A percentile compares a stretch with the other conserved stretches of the same genome.
phyloP scores from a whole-genome alignment of 257 asterid species.

The Nyctanthes arbortristis region DNA sequence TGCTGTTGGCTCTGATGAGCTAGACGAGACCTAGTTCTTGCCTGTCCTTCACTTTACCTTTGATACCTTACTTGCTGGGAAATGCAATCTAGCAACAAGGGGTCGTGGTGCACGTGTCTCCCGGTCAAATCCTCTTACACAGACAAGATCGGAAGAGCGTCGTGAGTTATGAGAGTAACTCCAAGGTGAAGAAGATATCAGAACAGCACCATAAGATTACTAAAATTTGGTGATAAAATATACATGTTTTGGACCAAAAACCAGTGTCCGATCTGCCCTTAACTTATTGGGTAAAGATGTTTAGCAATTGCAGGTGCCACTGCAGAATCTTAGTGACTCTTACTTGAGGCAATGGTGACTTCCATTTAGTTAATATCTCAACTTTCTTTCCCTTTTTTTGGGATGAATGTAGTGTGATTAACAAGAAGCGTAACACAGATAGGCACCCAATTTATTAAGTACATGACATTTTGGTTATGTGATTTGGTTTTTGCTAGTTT shows the following conservation, averaged over 20 bases:
- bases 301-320: no score
- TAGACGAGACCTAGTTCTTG: constrained; percentile 34
- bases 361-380: constrained; percentile 2
- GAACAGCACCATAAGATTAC: not conserved
- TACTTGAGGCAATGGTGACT: not conserved
- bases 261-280: not conserved
- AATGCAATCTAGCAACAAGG: constrained; percentile 36
- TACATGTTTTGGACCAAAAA: not conserved
- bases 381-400: not conserved
- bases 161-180: not conserved
- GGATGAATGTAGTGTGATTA: no score
- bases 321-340: not conserved
- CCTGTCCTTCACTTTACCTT: constrained; percentile 35
- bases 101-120: constrained; percentile 40
- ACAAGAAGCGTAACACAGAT: no score
- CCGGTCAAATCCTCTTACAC: constrained; percentile 43
- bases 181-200: not conserved
- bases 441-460: no score
- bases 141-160: constrained; percentile 39
- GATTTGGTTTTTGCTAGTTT: no score
- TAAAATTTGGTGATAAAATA: not conserved
- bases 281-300: constrained; percentile 4
- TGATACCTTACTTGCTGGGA: constrained; percentile 32
- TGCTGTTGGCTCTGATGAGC: constrained; percentile 25
- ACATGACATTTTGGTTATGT: no score